These are phyloP conservation scores for Saccharomyces hybrid DNA, from an alignment of 1,139 yeast species.

Conservation along the genomic window DNA sequence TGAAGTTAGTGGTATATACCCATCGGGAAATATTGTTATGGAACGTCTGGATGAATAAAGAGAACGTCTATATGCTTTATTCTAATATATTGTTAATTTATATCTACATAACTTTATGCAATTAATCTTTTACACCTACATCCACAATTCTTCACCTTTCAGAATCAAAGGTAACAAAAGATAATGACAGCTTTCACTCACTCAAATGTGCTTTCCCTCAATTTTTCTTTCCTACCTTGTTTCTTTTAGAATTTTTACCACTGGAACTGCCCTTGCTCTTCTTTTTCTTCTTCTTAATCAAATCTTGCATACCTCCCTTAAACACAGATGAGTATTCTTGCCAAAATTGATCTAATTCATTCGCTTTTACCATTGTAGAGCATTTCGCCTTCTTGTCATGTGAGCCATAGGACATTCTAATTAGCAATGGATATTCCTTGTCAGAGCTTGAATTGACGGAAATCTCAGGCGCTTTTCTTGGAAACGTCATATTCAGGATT, in stretches of 20 bases:
- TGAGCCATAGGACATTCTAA: constrained; percentile 48
- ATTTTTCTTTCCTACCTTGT: constrained; percentile 8
- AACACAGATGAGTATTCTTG: constrained; percentile 53
- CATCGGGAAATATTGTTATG: constrained; percentile 53
- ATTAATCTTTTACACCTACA: constrained; percentile 4
- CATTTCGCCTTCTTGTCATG: constrained; percentile 50
- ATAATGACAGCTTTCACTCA: background rate
- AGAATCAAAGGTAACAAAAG: constrained; percentile 1
- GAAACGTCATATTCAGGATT: constrained; percentile 28
- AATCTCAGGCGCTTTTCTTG: constrained; percentile 18
- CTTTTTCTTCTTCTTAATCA: constrained; percentile 58
- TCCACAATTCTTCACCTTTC: constrained; percentile 2
- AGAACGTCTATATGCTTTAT: constrained; percentile 3
- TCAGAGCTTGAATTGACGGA: constrained; percentile 10
- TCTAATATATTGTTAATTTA: background rate
- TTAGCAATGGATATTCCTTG: constrained; percentile 41
- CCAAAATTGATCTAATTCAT: constrained; percentile 62
- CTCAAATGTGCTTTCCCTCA: background rate
- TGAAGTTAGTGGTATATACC: constrained; percentile 44
- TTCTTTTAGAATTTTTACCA: constrained; percentile 11
- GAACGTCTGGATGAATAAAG: constrained; percentile 29
- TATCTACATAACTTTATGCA: constrained; percentile 3
- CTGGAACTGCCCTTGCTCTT: constrained; percentile 40
- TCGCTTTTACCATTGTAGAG: constrained; percentile 57
- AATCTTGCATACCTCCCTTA: constrained; percentile 53